Percentiles rank a stretch among this genome's conserved stretches.
phyloP scores from a whole-genome alignment of 164 flowering plant genomes.

The Magnolia officinalis region DNA sequence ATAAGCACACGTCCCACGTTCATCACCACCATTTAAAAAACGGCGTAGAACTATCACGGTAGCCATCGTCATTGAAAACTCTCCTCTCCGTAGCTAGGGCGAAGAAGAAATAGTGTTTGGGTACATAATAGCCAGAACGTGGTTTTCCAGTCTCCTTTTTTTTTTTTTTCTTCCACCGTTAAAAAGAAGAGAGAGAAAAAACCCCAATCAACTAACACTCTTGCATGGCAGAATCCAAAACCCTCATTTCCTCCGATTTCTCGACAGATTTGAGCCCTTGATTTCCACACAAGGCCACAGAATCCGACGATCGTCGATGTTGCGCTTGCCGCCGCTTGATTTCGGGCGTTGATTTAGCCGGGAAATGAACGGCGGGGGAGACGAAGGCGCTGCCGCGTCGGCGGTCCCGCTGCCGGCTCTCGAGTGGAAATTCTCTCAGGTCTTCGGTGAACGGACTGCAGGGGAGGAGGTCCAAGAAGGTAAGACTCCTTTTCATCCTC shows the following conservation, averaged over 20 bases:
- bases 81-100: slow-evolving; percentile 6
- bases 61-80: too few relatives aligned
- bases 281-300: background rate
- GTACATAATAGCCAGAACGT: background rate
- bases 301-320: slow-evolving; percentile 11
- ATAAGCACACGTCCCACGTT: too few relatives aligned
- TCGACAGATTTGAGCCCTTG: background rate
- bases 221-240: background rate
- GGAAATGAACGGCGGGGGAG: slow-evolving; percentile 46
- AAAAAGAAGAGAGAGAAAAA: background rate
- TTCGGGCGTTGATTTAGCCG: slow-evolving; percentile 14
- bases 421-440: slow-evolving; percentile 92
- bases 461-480: slow-evolving; percentile 93
- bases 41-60: too few relatives aligned
- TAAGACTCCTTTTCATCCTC: slow-evolving; percentile 14
- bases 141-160: background rate
- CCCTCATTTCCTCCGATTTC: background rate
- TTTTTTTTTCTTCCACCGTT: background rate
- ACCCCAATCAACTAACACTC: background rate
- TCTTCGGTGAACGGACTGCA: slow-evolving; percentile 76
- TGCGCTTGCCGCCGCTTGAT: slow-evolving; percentile 3
- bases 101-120: slow-evolving; percentile 4
- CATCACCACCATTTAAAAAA: too few relatives aligned
- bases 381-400: slow-evolving; percentile 23
- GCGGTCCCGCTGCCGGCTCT: slow-evolving; percentile 42